Evolutionary conservation across 169 alveolate genomes (phyloP).

Genomic region (Eimeria brunetti): DNA sequence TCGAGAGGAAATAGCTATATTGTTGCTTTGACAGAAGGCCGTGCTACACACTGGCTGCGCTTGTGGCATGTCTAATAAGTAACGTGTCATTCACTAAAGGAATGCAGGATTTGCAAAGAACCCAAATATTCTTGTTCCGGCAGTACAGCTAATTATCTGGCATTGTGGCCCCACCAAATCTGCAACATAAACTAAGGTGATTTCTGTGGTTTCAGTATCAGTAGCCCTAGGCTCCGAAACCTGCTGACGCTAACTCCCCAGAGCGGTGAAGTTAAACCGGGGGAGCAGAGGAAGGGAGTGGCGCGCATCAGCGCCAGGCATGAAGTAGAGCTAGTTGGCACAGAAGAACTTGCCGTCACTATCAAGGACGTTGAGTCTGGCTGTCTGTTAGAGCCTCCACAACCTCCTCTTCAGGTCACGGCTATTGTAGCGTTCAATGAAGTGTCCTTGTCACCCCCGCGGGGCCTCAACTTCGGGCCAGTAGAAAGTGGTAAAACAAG

Average conservation of each 20-base stretch:
- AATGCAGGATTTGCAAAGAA: not conserved
- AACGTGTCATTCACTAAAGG: not conserved
- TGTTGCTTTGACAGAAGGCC: not conserved
- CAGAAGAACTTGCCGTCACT: conserved; percentile 90
- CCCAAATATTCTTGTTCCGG: not conserved
- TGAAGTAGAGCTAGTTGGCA: conserved; percentile 88
- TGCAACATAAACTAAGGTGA: not conserved
- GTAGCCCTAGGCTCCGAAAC: conserved; percentile 34
- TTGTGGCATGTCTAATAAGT: not conserved
- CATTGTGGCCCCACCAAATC: not conserved
- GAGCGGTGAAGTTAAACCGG: conserved; percentile 88
- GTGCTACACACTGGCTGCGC: not conserved
- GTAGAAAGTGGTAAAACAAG: conserved; percentile 91
- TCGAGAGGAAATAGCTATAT: not conserved
- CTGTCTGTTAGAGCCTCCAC: conserved; percentile 89
- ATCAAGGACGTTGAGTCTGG: conserved; percentile 92
- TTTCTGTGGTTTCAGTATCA: conserved; percentile 23
- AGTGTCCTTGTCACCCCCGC: conserved; percentile 93
- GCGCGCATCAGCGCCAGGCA: conserved; percentile 72
- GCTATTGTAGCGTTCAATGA: conserved; percentile 93
- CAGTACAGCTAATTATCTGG: not conserved
- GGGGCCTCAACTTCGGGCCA: conserved; percentile 96
- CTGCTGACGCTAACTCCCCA: conserved; percentile 90
- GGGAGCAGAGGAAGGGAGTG: conserved; percentile 62
- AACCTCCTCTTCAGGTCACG: conserved; percentile 84